Base-by-base conservation (phyloP, 176 grass and related monocot species). In the Zizania latifolia region DNA sequence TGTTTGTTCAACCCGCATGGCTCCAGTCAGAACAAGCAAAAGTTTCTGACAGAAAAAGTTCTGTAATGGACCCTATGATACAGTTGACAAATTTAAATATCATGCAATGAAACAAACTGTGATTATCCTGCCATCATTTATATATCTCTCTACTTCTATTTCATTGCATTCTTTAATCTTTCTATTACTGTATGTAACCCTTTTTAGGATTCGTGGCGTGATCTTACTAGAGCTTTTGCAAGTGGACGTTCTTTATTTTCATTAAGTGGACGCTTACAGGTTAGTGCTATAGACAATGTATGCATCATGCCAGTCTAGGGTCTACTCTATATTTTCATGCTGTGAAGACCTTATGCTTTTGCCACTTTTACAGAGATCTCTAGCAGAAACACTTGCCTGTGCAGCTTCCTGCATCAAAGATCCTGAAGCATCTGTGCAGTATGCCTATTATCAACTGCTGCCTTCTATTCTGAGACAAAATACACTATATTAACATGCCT, bases 181-280 rank as follows among this genome's bases (percentile, higher is more conserved):
- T 77, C 1, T 23, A 4, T 27, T 74, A 60, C 24, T 75, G n/a
- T 46, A 23, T 72, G 27, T 71, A 48, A 57, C 32, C 34, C n/a
- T 35, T 78, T 71, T 75, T 56, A 98, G 94, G 94, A 98, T 29
- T 87, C 91, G 39, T 98, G 94, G 94, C 65, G 79, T 65, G 94
- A 98, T 83, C 90, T 98, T 74, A 88, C 86, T 79, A 94, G 82
- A 89, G 91, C 91, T 77, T 98, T 98, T 90, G 89, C 91, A 86
- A 98, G 84, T 71, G 94, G 86, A 13, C 84, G 75, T 36, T 81
- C 88, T 65, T 87, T 98, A 75, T 87, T 98, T 83, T 94, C 91
- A 83, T 78, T 98, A 75, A 91, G 70, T 89, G 78, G 88, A 83
- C 94, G 89, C 33, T 68, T 87, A 65, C 94, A 98, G 86, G 94